Conservation (phyloP, 257 asterid species). For the Paraleonurus japonicus region DNA sequence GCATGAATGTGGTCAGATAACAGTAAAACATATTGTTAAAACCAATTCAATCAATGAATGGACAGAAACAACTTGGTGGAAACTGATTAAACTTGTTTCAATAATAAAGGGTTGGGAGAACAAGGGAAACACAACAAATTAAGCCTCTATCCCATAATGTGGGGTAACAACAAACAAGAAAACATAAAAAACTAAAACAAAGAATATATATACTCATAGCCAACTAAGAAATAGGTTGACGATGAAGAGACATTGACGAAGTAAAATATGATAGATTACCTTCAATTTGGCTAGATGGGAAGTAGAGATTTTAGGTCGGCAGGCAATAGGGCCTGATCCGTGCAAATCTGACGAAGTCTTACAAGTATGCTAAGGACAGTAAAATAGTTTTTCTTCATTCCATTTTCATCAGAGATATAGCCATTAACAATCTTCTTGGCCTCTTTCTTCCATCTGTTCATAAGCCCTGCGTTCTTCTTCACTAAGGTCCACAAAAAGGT, state of each 20-base stretch:
- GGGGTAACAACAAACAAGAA: background rate
- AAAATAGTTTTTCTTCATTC: constrained; percentile 40
- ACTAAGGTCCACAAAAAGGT: constrained; percentile 57
- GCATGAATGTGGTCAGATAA: constrained; percentile 20
- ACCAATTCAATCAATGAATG: background rate
- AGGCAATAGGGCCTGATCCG: constrained; percentile 44
- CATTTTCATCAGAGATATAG: constrained; percentile 43
- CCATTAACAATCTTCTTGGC: constrained; percentile 48
- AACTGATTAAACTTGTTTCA: background rate
- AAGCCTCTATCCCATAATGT: background rate
- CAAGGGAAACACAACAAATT: too few species aligned
- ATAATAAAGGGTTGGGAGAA: too few species aligned
- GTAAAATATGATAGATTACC: too few species aligned
- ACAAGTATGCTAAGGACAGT: constrained; percentile 68
- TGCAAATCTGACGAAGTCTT: constrained; percentile 80
- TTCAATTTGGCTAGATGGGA: constrained; percentile 71
- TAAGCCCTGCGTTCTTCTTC: constrained; percentile 73
- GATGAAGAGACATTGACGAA: too few species aligned
- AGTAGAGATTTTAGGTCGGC: constrained; percentile 49
- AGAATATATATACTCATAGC: background rate
- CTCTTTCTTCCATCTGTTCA: constrained; percentile 78
- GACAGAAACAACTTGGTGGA: background rate
- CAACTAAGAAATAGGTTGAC: background rate
- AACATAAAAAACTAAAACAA: background rate
- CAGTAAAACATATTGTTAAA: background rate